phyloP scores from a whole-genome alignment of 768 basidiomycete species.

The Zangia roseola region DNA sequence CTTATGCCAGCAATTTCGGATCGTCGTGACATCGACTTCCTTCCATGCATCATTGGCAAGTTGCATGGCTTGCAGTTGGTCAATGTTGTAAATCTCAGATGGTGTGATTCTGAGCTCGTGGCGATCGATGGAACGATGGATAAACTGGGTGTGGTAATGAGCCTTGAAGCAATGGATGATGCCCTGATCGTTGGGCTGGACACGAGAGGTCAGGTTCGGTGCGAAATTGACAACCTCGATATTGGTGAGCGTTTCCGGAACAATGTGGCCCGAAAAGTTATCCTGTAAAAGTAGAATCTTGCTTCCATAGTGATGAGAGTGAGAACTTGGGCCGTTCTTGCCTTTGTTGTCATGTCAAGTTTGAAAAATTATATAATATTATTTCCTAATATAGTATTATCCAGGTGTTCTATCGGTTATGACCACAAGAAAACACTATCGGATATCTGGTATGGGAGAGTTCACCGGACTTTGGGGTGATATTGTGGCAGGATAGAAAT shows the following conservation, averaged over 20 bases:
- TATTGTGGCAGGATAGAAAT: no score
- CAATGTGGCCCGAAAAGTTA: conserved; percentile 16
- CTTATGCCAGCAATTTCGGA: conserved; percentile 2
- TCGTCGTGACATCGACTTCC: not conserved
- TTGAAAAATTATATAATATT: no score
- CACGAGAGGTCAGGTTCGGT: conserved; percentile 37
- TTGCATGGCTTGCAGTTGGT: not conserved
- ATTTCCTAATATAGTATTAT: no score
- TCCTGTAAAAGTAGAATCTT: conserved; percentile 7
- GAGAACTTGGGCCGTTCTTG: no score
- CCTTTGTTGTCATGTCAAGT: no score
- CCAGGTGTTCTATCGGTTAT: no score
- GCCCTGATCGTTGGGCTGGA: conserved; percentile 38
- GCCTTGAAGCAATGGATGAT: conserved; percentile 31
- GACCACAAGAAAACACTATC: no score
- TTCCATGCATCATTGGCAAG: not conserved
- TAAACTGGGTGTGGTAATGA: conserved; percentile 26
- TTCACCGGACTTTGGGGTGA: no score
- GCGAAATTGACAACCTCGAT: conserved; percentile 15
- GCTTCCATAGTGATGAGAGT: no score
- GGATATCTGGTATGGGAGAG: no score
- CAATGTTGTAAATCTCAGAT: not conserved
- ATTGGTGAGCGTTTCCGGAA: conserved; percentile 30
- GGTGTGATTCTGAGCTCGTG: not conserved
- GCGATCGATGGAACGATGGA: not conserved